Base-by-base conservation (phyloP, 2,329 filamentous ascomycete species). In the Penicillium sclerotigenum region DNA sequence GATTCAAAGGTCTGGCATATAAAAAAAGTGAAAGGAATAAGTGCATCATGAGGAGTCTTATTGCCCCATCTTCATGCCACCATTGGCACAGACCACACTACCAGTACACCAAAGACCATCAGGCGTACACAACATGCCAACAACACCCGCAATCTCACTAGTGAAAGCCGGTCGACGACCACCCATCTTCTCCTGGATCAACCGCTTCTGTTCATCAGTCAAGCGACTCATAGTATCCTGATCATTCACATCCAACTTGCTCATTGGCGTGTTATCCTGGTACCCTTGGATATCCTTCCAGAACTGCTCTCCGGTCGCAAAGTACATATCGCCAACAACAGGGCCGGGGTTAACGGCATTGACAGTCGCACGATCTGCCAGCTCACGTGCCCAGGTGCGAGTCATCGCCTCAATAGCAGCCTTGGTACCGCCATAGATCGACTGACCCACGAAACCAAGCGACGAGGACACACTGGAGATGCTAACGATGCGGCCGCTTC, bases 71-170 rank as follows among this genome's bases (percentile, higher is more conserved):
- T 79, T 81, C 83, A 91, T 86, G 7, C 90, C 90, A 1, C 90
- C 90, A 68, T 93, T 93, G 8, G 89, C 88, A 75, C 87, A 89
- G 4, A 94, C 83, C 24, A 91, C 87, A 71, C 87, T 88, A 1
- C 90, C 90, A 0, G 89, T 94, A 67, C 85, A 87, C 89, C 89
- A 93, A 8, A 79, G 82, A n/a, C 83, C 81, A 69, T 93, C 90
- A 6, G 80, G 78, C 5, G 82, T 81, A 69, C 88, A 90, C 22
- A 92, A 74, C 87, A 92, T 91, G 2, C 83, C 88, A 18, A 91
- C 86, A 5, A 90, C 82, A 0, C 88, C 89, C 0, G 88, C 89
- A 71, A 93, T 80, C 76, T 93, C 89, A 47, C 79, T 76, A 29
- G 84, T 82, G 68, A 88, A 89, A 3, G 81, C 89, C 5, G 82